These are phyloP conservation scores for Sporobolus alterniflorus DNA, from an alignment of 202 grass and related monocot species.

Conservation along the genomic window DNA sequence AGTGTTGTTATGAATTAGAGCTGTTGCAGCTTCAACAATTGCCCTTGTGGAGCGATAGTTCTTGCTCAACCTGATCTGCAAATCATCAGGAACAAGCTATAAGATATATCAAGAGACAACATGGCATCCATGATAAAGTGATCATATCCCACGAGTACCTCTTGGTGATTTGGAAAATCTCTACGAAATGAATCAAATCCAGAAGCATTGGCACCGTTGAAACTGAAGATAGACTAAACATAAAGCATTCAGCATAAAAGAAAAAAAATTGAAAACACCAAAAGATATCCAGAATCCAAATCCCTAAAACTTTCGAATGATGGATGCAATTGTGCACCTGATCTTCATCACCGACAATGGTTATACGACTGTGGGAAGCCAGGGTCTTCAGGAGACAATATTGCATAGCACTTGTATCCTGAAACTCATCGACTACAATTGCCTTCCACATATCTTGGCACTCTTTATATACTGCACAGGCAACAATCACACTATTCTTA, in stretches of 20 bases:
- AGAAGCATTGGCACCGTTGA: constrained; percentile 92
- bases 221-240: constrained; percentile 98
- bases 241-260: constrained; percentile 10
- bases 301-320: constrained; percentile 14
- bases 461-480: constrained; percentile 72
- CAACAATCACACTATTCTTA: constrained; percentile 18
- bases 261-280: constrained; percentile 21
- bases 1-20: constrained; percentile 89
- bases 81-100: constrained; percentile 33
- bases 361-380: constrained; percentile 87
- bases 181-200: constrained; percentile 96
- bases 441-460: constrained; percentile 86
- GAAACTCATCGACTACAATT: constrained; percentile 98
- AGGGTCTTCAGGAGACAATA: constrained; percentile 84
- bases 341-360: constrained; percentile 97
- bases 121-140: constrained; percentile 5
- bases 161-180: constrained; percentile 90
- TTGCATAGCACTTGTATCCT: constrained; percentile 98
- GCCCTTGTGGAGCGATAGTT: constrained; percentile 89
- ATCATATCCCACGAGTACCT: constrained; percentile 47
- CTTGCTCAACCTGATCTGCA: constrained; percentile 87
- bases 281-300: constrained; percentile 33
- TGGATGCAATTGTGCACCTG: constrained; percentile 57
- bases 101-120: constrained; percentile 15
- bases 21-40: constrained; percentile 93